phyloP scores from a whole-genome alignment of 768 basidiomycete species.

The Pluteus cervinus region DNA sequence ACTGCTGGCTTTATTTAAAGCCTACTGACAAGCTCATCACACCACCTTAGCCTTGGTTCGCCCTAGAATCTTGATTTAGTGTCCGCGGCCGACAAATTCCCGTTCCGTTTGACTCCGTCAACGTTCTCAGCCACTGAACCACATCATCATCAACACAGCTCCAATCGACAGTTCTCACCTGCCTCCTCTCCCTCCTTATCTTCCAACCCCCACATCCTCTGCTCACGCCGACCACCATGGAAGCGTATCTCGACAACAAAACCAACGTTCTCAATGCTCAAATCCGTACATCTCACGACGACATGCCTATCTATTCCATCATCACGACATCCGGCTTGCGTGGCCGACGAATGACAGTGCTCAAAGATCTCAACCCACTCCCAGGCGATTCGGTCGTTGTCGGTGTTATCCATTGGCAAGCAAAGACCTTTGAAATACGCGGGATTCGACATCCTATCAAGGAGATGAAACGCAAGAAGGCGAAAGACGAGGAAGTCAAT shows the following conservation, averaged over 20 bases:
- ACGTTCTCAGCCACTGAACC: too few species aligned
- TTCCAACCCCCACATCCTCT: neutral
- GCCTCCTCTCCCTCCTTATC: too few species aligned
- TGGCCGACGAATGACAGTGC: slow-evolving; percentile 36
- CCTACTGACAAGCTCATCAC: too few species aligned
- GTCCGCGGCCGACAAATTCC: too few species aligned
- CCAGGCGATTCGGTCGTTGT: slow-evolving; percentile 28
- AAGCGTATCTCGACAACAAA: slow-evolving; percentile 46
- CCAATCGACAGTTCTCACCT: too few species aligned
- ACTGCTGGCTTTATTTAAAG: too few species aligned
- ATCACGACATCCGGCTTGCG: slow-evolving; percentile 37
- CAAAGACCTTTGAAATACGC: slow-evolving; percentile 39
- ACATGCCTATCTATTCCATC: slow-evolving; percentile 37
- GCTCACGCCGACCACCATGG: slow-evolving; percentile 32
- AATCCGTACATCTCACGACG: slow-evolving; percentile 36
- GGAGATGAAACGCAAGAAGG: slow-evolving; percentile 32
- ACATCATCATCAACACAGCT: too few species aligned
- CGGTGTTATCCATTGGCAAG: slow-evolving; percentile 45
- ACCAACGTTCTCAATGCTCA: slow-evolving; percentile 40
- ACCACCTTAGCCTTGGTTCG: too few species aligned
- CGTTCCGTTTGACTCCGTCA: too few species aligned
- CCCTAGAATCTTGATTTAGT: too few species aligned
- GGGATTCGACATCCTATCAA: slow-evolving; percentile 33
- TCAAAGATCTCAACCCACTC: slow-evolving; percentile 42
- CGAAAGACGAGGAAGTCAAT: too few species aligned